Conservation (phyloP, 768 basidiomycete species). For the Suillus fuscotomentosus region DNA sequence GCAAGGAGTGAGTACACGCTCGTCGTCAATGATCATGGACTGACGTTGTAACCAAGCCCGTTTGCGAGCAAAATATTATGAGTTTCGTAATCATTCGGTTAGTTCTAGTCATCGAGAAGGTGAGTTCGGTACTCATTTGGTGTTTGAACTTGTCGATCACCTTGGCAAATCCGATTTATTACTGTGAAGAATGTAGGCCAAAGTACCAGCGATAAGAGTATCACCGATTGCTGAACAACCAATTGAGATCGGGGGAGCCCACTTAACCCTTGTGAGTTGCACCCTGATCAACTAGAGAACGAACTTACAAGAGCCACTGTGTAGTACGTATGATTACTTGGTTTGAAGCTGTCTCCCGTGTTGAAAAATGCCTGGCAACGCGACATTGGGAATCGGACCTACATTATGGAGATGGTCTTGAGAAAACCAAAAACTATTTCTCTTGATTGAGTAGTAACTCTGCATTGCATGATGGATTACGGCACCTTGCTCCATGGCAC, state of each 20-base stretch:
- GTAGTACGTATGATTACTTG: not conserved
- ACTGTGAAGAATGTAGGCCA: constrained; percentile 14
- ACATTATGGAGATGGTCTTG: not conserved
- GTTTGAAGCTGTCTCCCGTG: not conserved
- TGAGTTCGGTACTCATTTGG: not conserved
- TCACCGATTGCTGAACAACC: constrained; percentile 22
- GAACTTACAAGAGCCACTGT: not conserved
- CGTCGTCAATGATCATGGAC: not conserved
- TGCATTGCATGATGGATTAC: not conserved
- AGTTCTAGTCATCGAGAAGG: constrained; percentile 9
- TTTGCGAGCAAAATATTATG: constrained; percentile 22
- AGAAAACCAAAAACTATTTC: not conserved
- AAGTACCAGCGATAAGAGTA: constrained; percentile 20
- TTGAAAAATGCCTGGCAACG: not conserved
- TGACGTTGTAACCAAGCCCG: constrained; percentile 27
- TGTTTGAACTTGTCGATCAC: constrained; percentile 7
- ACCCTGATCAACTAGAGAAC: not conserved
- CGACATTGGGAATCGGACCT: not conserved
- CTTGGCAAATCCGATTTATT: constrained; percentile 8
- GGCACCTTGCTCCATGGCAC: not conserved
- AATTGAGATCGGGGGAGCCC: constrained; percentile 21
- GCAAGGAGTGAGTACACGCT: not conserved
- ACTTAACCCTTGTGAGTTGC: constrained; percentile 12
- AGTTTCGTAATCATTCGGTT: constrained; percentile 16
- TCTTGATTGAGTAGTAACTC: not conserved